phyloP scores from a whole-genome alignment of 192 early-diverging fungal species.

The Entrophospora sp. region DNA sequence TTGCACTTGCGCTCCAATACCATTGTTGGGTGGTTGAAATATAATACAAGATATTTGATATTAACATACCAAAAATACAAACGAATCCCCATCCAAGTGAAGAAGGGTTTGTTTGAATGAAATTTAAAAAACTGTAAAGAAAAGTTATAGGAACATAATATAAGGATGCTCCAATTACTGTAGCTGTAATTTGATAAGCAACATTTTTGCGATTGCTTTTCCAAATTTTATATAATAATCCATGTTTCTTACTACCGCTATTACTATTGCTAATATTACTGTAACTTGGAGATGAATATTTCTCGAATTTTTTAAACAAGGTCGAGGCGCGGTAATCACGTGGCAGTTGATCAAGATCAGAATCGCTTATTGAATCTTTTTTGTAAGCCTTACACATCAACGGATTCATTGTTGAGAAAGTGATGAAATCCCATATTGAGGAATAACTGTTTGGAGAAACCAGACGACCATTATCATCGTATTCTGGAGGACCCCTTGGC shows the following conservation, averaged over 20 bases:
- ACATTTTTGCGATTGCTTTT: constrained; percentile 21
- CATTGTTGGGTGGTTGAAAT: neutral
- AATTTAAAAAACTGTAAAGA: constrained; percentile 22
- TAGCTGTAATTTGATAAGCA: constrained; percentile 9
- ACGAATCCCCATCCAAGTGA: neutral
- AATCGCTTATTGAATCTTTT: constrained; percentile 12
- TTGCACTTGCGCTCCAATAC: constrained; percentile 3
- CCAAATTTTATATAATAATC: constrained; percentile 22
- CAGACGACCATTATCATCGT: constrained; percentile 17
- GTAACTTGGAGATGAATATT: constrained; percentile 10
- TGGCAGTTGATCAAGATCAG: constrained; percentile 23
- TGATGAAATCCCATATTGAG: constrained; percentile 24
- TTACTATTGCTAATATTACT: no score
- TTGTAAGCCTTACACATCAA: constrained; percentile 20
- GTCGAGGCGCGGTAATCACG: constrained; percentile 23
- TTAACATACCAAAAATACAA: constrained; percentile 4
- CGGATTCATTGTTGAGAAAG: constrained; percentile 20
- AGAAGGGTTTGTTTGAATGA: constrained; percentile 18
- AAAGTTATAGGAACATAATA: constrained; percentile 28
- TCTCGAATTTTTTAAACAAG: constrained; percentile 22
- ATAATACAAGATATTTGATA: neutral
- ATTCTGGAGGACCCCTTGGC: constrained; percentile 24
- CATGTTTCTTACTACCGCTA: no score
- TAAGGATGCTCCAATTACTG: constrained; percentile 10
- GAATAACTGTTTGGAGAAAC: constrained; percentile 20